A percentile compares a stretch with the other conserved stretches of the same genome.
Evolutionary conservation across 2,329 filamentous ascomycete genomes (phyloP).

Genomic region (Pseudogymnoascus sp.): DNA sequence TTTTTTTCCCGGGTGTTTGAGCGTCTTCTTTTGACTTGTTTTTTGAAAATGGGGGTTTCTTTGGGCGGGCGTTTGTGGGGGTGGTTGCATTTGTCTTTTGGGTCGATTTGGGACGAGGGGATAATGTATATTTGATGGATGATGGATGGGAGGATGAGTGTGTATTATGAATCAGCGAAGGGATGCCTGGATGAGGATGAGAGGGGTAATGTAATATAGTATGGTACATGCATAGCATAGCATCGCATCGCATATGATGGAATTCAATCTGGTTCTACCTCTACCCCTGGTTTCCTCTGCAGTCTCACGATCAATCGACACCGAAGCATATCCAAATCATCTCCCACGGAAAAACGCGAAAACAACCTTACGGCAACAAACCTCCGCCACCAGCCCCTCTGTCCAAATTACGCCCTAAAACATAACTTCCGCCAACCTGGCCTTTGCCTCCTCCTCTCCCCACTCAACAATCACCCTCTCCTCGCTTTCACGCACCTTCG

Average conservation of each 20-base stretch:
- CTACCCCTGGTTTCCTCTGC: neutral
- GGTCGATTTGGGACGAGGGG: neutral
- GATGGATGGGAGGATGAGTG: neutral
- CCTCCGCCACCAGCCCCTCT: too few relatives aligned
- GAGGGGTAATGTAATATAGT: neutral
- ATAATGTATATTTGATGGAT: conserved; percentile 1
- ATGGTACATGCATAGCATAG: neutral
- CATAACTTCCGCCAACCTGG: conserved; percentile 17
- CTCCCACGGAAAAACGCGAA: too few relatives aligned
- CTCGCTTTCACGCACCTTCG: conserved; percentile 27
- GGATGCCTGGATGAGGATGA: neutral
- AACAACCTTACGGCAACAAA: too few relatives aligned
- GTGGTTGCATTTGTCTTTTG: neutral
- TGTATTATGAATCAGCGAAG: conserved; percentile 3
- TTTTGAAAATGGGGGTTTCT: neutral
- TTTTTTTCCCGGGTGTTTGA: neutral
- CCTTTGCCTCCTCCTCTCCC: conserved; percentile 20
- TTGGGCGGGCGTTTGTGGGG: neutral
- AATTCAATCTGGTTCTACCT: neutral
- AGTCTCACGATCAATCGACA: too few relatives aligned
- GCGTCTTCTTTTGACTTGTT: neutral
- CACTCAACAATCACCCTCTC: conserved; percentile 25
- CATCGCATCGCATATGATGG: neutral
- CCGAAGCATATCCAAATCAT: too few relatives aligned
- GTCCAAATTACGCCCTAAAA: too few relatives aligned